These are phyloP conservation scores for Talaromyces sp. DNA, from an alignment of 2,329 filamentous ascomycete genomes.

Conservation along the genomic window DNA sequence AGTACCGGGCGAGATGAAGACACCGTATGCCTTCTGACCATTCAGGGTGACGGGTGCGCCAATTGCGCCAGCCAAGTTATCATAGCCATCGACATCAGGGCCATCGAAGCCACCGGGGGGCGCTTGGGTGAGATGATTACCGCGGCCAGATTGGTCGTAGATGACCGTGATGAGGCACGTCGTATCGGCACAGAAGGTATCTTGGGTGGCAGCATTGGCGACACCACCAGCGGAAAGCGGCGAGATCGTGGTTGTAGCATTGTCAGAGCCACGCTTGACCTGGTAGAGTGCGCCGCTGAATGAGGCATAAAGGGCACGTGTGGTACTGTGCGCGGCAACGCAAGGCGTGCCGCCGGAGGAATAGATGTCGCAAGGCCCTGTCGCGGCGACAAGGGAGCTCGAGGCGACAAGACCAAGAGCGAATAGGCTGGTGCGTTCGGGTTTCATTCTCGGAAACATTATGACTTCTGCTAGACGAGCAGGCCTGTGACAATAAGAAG, in stretches of 20 bases:
- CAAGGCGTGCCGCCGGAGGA: constrained; percentile 13
- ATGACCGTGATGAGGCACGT: constrained; percentile 16
- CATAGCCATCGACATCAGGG: constrained; percentile 7
- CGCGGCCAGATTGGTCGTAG: constrained; percentile 15
- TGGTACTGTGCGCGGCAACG: constrained; percentile 15
- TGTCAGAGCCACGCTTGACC: constrained; percentile 9
- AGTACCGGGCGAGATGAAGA: constrained; percentile 14
- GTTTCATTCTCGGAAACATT: neutral
- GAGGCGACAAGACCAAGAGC: constrained; percentile 10
- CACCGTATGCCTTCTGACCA: constrained; percentile 15
- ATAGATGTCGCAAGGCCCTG: constrained; percentile 14
- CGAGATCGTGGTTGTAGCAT: constrained; percentile 9
- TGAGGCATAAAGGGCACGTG: constrained; percentile 10
- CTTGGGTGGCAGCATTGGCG: constrained; percentile 10
- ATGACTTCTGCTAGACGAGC: neutral
- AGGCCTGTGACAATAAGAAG: neutral
- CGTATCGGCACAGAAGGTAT: constrained; percentile 12
- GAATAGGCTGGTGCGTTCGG: neutral
- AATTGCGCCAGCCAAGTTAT: constrained; percentile 14
- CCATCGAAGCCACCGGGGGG: constrained; percentile 3
- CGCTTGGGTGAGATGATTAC: constrained; percentile 13
- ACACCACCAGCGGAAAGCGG: constrained; percentile 13
- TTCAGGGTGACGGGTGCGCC: constrained; percentile 14
- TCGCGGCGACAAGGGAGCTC: constrained; percentile 7
- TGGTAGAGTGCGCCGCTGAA: constrained; percentile 12